Evolutionary conservation across 805 yeast genomes (phyloP), one percentile per base, ranked within the genome.

Genomic region (Saturnispora diversa): DNA sequence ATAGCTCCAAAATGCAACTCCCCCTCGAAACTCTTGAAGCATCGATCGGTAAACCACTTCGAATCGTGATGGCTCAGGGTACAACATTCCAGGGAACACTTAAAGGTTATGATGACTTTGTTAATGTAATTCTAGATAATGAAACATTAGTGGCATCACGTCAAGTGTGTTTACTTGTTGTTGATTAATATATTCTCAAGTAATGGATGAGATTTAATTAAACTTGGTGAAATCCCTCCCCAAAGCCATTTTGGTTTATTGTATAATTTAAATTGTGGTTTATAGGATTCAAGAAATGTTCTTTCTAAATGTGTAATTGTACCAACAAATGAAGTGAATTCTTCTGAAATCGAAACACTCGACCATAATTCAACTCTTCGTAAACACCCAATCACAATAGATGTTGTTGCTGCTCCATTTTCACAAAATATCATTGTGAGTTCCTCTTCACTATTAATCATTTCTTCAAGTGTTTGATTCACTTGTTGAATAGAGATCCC

Each of bases 101-200:
- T 38, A 74, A 82, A 22, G 97, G 97, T 1, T 90, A 90, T 60
- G 98, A 92, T 58, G 97, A 92, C 61, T 90, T 81, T 53, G 97
- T 92, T 45, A 92, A 85, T 56, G 77, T 88, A 61, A 94, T 92
- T 9, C 69, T 92, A 39, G 84, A 83, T 51, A 80, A 88, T 51
- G 97, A 31, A 19, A 39, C 42, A 5, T 27, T 39, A 8, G 42
- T 39, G 13, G 42, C 42, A 19, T 25, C 42, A 4, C 19, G 42
- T 15, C 42, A 39, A 20, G 37, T 39, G 12, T 31, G 37, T 27
- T 25, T 31, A 5, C 17, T 39, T 11, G 42, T 39, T 17, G 37
- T 39, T 15, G 31, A 25, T 13, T 22, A 10, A 19, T 17, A 53
- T 41, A 34, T 51, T 47, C 43, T 63, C 62, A 39, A 72, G 55